Percentiles rank a stretch among this genome's conserved stretches.
Conservation (phyloP, 345 rosid genomes). For the Fremontodendron californicum region DNA sequence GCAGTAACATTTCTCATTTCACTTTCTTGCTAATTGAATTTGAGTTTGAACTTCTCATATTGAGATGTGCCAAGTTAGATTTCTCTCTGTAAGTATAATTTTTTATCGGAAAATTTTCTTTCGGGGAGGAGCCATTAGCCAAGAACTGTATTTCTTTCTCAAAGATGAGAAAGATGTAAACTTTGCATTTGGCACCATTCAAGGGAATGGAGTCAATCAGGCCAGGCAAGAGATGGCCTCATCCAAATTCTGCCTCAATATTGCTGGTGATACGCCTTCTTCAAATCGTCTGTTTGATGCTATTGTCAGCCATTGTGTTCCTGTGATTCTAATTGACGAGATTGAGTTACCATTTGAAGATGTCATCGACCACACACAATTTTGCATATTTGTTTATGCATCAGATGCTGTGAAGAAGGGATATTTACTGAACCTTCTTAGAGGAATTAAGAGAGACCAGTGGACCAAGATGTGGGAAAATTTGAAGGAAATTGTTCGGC, state of each 20-base stretch:
- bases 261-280: too few relatives aligned
- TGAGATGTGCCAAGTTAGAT: not conserved
- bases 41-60: not conserved
- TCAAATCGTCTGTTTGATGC: conserved; percentile 89
- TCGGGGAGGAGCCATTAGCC: conserved; percentile 81
- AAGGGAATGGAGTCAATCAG: conserved; percentile 49
- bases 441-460: too few relatives aligned
- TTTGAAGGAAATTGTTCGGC: conserved; percentile 51
- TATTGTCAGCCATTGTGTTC: conserved; percentile 77
- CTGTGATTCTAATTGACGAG: conserved; percentile 79
- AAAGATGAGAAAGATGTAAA: conserved; percentile 84
- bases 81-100: not conserved
- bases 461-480: conserved; percentile 63
- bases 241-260: conserved; percentile 83
- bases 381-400: conserved; percentile 68
- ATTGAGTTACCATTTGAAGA: conserved; percentile 90
- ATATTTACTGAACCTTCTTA: too few relatives aligned
- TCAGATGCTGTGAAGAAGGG: too few relatives aligned
- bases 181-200: conserved; percentile 76
- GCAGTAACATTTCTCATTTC: not conserved
- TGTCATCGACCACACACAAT: conserved; percentile 70
- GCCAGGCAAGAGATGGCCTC: conserved; percentile 85
- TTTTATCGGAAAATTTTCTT: not conserved
- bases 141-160: conserved; percentile 75
- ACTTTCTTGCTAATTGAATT: not conserved